Conservation (phyloP, 2,329 filamentous ascomycete genomes). For the Grosmannia serpens region DNA sequence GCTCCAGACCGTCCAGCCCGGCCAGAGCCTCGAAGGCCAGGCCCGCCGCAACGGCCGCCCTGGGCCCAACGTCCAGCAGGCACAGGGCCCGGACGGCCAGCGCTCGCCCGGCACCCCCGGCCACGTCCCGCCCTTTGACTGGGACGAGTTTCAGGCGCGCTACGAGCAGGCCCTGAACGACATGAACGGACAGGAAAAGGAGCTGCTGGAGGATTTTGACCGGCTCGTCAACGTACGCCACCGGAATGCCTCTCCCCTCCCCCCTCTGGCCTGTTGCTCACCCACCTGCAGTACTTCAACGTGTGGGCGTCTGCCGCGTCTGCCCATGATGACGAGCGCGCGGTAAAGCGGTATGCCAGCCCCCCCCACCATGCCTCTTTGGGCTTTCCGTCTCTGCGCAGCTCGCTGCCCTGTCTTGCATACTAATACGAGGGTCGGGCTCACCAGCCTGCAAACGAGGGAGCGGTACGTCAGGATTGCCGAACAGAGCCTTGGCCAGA, state of each 20-base stretch:
- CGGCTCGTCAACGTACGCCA: slow-evolving; percentile 51
- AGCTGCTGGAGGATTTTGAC: slow-evolving; percentile 56
- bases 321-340: slow-evolving; percentile 62
- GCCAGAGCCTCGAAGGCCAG: not conserved
- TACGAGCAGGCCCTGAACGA: slow-evolving; percentile 56
- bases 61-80: not conserved
- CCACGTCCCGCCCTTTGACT: slow-evolving; percentile 51
- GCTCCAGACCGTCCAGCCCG: slow-evolving; percentile 14
- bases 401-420: not conserved
- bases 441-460: slow-evolving; percentile 60
- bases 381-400: not conserved
- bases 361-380: not conserved
- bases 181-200: slow-evolving; percentile 51
- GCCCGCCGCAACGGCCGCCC: slow-evolving; percentile 19
- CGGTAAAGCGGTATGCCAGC: slow-evolving; percentile 56
- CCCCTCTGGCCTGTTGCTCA: not conserved
- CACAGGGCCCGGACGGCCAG: slow-evolving; percentile 15
- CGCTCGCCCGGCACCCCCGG: slow-evolving; percentile 38
- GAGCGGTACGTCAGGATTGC: slow-evolving; percentile 63
- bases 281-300: slow-evolving; percentile 53
- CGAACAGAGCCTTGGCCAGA: slow-evolving; percentile 60
- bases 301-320: slow-evolving; percentile 67
- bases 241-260: not conserved
- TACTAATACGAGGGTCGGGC: not conserved
- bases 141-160: slow-evolving; percentile 61